These are phyloP conservation scores for Candida fluviatilis DNA, from an alignment of 805 yeast species.

Conservation along the genomic window DNA sequence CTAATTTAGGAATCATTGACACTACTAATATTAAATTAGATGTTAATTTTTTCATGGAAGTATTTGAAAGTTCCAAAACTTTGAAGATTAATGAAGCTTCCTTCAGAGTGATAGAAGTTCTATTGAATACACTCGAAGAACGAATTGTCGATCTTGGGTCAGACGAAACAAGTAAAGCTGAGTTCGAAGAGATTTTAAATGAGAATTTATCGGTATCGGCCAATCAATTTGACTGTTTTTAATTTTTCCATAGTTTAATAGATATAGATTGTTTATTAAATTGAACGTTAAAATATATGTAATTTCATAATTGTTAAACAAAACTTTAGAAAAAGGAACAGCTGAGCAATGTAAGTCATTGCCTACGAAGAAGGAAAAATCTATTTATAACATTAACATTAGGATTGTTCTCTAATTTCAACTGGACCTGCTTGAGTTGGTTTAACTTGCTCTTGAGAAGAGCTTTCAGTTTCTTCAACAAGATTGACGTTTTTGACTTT, in stretches of 20 bases:
- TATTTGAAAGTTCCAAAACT: constrained; percentile 32
- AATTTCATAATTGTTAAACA: too few species aligned
- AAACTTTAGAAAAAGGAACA: too few species aligned
- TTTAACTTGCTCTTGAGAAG: background rate
- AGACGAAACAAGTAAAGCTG: constrained; percentile 17
- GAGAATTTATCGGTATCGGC: constrained; percentile 23
- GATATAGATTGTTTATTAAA: background rate
- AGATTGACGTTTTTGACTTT: constrained; percentile 15
- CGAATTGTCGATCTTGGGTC: constrained; percentile 14
- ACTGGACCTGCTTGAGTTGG: background rate
- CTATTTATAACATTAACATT: too few species aligned
- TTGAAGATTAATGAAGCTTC: constrained; percentile 32
- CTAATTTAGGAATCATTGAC: constrained; percentile 10
- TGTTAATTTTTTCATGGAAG: constrained; percentile 33
- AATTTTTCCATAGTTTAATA: background rate
- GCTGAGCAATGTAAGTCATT: too few species aligned
- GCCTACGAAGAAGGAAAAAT: too few species aligned
- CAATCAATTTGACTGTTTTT: constrained; percentile 33
- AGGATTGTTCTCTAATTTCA: background rate
- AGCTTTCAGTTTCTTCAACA: constrained; percentile 4
- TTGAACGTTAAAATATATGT: background rate
- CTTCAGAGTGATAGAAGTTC: constrained; percentile 28
- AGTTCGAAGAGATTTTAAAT: constrained; percentile 25
- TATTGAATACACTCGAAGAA: constrained; percentile 23
- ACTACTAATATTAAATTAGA: constrained; percentile 33